Base-by-base conservation (phyloP, 2,329 filamentous ascomycete genomes). In the Pezicula neosporulosa region DNA sequence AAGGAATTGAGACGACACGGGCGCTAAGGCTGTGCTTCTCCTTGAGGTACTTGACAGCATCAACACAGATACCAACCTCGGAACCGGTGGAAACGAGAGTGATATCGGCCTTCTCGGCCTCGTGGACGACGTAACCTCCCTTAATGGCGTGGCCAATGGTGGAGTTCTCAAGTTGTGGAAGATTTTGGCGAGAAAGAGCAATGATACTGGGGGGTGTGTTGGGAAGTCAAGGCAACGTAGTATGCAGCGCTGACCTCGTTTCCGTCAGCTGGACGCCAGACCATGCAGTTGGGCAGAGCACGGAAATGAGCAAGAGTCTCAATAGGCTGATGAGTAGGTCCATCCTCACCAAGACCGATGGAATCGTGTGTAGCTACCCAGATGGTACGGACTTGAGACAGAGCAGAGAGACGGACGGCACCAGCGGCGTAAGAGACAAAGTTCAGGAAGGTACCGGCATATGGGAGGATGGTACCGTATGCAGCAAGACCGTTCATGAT, bases 311-410 rank as follows among this genome's bases (percentile, higher is more conserved):
- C 88, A 58, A 97, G 85, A 42, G 91, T 96, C 85, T 99, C 94
- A 64, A 99, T 96, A 72, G 94, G 94, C 83, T 99, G 94, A 78
- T 99, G 94, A 52, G 94, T 99, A 63, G 94, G 93, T 58, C 94
- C 94, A 69, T 99, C 94, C 79, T 99, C 94, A 75, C 94, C 94
- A 63, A 97, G 90, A 80, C 94, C 94, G 66, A 99, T 99, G 60
- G 93, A 97, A 82, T 97, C 93, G 83, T 97, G 93, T 63, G 93
- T 97, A 67, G 94, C 93, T 64, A 97, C 83, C 86, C 94, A 96
- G 79, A 99, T 92, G 70, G 85, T 81, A 66, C 93, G 93, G 71
- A 92, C 82, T 73, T 89, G 92, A 44, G 92, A 96, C 63, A 99
- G 83, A 38, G 94, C 86, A 36, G 92, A 96, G 56, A 99, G 85